Conservation (phyloP, 176 grass and related monocot genomes). For the Zizania latifolia region DNA sequence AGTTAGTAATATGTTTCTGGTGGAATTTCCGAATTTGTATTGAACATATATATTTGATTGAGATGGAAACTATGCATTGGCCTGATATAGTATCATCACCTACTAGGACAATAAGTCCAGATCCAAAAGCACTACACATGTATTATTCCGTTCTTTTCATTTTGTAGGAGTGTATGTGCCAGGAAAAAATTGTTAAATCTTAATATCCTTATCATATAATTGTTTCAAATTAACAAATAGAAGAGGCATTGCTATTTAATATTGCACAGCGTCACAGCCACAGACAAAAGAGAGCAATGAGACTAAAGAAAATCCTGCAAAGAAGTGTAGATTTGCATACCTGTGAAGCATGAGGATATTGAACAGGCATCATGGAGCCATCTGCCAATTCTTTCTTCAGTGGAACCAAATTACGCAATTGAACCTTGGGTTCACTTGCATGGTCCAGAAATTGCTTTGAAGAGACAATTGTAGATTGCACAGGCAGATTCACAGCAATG, state of each 20-base stretch:
- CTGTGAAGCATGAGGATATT: constrained; percentile 37
- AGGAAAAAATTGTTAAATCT: background rate
- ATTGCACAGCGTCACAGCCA: background rate
- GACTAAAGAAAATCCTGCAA: background rate
- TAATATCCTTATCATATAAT: too few relatives aligned
- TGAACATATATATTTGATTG: background rate
- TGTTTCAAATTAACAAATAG: background rate
- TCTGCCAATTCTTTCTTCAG: constrained; percentile 42
- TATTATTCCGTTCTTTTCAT: background rate
- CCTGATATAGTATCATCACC: background rate
- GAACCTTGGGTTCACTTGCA: constrained; percentile 30
- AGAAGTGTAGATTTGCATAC: constrained; percentile 17
- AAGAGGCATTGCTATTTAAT: background rate
- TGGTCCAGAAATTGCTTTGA: constrained; percentile 53
- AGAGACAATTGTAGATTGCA: constrained; percentile 38
- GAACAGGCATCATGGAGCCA: constrained; percentile 15
- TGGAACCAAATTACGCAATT: constrained; percentile 32
- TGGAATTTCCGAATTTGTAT: background rate
- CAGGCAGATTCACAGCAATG: constrained; percentile 18
- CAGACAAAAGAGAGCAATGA: background rate
- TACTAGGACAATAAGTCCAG: background rate
- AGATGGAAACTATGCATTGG: background rate
- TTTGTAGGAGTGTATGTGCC: background rate
- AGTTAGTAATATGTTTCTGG: too few relatives aligned
- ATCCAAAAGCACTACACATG: background rate